Evolutionary conservation across 345 rosid species (phyloP).

Genomic region (Conringia planisiliqua): DNA sequence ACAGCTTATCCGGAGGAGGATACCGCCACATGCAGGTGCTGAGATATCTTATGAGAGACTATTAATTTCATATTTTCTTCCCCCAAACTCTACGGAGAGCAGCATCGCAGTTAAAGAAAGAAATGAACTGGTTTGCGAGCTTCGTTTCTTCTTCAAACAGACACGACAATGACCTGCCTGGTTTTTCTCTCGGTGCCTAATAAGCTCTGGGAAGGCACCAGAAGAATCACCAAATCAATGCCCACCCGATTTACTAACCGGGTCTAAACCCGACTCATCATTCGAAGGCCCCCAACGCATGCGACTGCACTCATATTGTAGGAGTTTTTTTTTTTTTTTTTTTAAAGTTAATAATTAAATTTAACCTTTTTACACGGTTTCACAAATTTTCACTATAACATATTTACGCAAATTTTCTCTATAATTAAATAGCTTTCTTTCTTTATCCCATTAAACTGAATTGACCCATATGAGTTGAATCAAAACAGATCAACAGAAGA

Average conservation of each 20-base stretch:
- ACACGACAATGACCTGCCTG: neutral
- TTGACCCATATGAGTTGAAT: neutral
- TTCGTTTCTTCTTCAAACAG: neutral
- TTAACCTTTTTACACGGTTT: too few relatives aligned
- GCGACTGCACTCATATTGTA: neutral
- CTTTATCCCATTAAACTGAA: neutral
- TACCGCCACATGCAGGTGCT: too few relatives aligned
- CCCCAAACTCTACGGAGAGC: too few relatives aligned
- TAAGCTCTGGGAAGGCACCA: too few relatives aligned
- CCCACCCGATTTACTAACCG: neutral
- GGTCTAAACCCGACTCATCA: neutral
- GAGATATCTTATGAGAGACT: too few relatives aligned
- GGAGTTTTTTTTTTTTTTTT: neutral
- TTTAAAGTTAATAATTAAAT: neutral
- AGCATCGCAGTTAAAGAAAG: neutral
- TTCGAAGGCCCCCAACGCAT: neutral
- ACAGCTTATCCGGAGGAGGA: too few relatives aligned
- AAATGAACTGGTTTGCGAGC: neutral
- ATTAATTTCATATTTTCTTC: too few relatives aligned
- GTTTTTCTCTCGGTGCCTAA: too few relatives aligned
- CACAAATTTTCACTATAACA: too few relatives aligned
- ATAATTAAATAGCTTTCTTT: neutral
- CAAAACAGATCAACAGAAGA: neutral
- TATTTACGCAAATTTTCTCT: neutral
- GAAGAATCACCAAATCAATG: too few relatives aligned